phyloP scores from a whole-genome alignment of 306 rosid species.

The Castanopsis chinensis region DNA sequence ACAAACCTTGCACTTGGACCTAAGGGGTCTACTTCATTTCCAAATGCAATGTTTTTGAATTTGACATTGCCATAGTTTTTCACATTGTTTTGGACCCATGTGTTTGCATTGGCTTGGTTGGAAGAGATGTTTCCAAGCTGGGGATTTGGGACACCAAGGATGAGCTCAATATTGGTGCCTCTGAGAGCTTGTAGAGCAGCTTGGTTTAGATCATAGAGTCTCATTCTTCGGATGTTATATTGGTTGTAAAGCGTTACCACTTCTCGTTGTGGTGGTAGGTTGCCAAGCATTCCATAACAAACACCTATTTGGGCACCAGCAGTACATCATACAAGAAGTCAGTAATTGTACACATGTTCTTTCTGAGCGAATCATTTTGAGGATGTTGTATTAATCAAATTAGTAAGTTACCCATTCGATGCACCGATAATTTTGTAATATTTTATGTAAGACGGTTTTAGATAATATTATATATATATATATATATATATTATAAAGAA shows the following conservation, averaged over 20 bases:
- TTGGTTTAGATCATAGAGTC: constrained; percentile 37
- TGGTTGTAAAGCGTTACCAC: constrained; percentile 32
- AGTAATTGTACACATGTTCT: not conserved
- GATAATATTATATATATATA: no score
- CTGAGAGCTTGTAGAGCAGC: constrained; percentile 41
- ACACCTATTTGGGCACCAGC: constrained; percentile 53
- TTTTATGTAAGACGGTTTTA: no score
- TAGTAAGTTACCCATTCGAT: no score
- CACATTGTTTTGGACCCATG: constrained; percentile 42
- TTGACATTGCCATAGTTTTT: constrained; percentile 29
- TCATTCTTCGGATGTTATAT: constrained; percentile 32
- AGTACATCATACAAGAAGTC: not conserved
- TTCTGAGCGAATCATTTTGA: no score
- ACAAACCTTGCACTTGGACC: constrained; percentile 18
- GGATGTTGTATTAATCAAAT: no score
- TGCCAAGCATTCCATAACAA: constrained; percentile 46
- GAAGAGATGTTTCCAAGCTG: constrained; percentile 18
- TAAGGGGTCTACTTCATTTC: constrained; percentile 40
- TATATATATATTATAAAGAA: no score
- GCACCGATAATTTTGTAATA: no score
- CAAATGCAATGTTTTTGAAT: constrained; percentile 49
- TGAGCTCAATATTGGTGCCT: constrained; percentile 43
- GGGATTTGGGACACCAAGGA: constrained; percentile 10
- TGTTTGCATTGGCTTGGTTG: constrained; percentile 32
- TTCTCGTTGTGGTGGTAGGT: constrained; percentile 39